Percentiles rank a stretch among this genome's conserved stretches.
These are phyloP conservation scores for Fragilaria crotonensis DNA, from an alignment of 108 stramenopile genomes.

Conservation along the genomic window DNA sequence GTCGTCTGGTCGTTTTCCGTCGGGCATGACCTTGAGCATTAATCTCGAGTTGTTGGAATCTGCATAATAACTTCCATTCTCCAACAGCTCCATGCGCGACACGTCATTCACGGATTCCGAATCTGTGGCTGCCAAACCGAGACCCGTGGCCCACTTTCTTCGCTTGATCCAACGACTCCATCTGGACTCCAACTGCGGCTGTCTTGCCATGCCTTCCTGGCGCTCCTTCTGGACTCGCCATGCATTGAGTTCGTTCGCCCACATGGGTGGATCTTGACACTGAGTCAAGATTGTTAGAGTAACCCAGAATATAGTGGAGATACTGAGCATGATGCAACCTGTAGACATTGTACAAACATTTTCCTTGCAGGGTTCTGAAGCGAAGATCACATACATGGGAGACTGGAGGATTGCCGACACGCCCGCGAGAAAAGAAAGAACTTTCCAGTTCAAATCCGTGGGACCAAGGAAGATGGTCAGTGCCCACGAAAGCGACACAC, in stretches of 20 bases:
- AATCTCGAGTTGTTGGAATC: conserved; percentile 2
- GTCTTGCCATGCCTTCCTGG: too few species aligned
- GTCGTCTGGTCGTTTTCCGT: conserved; percentile 3
- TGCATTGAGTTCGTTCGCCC: conserved; percentile 16
- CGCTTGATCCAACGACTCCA: too few species aligned
- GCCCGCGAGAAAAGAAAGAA: conserved; percentile 15
- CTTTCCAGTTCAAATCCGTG: conserved; percentile 22
- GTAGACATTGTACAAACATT: conserved; percentile 19
- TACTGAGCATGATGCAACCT: conserved; percentile 18
- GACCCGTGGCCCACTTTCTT: too few species aligned
- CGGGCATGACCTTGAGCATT: conserved; percentile 2
- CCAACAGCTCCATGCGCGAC: not conserved
- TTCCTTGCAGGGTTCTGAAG: conserved; percentile 21
- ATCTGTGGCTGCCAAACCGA: too few species aligned
- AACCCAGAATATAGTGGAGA: conserved; percentile 19
- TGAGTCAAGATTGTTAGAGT: conserved; percentile 25
- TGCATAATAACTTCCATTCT: conserved; percentile 5
- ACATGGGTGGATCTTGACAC: conserved; percentile 21
- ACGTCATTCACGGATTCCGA: too few species aligned
- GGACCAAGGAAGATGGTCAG: conserved; percentile 17
- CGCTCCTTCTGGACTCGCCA: conserved; percentile 14
- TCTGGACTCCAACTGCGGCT: too few species aligned
- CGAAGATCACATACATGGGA: conserved; percentile 31
- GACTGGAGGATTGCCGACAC: conserved; percentile 23
- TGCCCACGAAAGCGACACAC: conserved; percentile 11